These are phyloP conservation scores for Phytophthora boehmeriae DNA, from an alignment of 352 stramenopile genomes.

Conservation along the genomic window DNA sequence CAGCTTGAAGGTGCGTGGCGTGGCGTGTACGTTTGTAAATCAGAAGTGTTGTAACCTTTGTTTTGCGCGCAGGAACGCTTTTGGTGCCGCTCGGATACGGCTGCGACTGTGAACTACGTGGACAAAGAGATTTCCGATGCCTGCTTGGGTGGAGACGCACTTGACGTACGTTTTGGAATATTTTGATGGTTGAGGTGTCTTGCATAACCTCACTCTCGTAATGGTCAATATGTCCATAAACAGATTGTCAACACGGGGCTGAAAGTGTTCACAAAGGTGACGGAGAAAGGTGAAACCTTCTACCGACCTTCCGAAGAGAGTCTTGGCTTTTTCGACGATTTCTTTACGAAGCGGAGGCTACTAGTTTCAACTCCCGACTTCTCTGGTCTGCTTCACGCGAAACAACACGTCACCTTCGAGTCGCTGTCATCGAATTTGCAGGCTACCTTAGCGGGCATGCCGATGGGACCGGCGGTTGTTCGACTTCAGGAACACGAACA, in stretches of 20 bases:
- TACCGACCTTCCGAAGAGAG: constrained; percentile 90
- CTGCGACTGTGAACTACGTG: constrained; percentile 82
- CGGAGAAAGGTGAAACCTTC: constrained; percentile 64
- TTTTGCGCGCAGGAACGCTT: constrained; percentile 37
- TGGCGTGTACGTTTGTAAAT: background rate
- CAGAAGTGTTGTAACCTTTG: too few species aligned
- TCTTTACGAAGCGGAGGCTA: constrained; percentile 85
- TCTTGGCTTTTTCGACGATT: constrained; percentile 84
- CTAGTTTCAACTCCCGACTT: constrained; percentile 51
- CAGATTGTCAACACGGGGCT: constrained; percentile 94
- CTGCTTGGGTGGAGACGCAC: constrained; percentile 71
- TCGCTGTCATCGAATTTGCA: constrained; percentile 48
- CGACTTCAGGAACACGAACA: constrained; percentile 41
- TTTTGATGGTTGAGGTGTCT: background rate
- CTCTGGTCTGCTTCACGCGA: constrained; percentile 47
- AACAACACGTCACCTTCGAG: constrained; percentile 61
- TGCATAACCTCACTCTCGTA: background rate
- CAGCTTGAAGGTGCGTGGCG: constrained; percentile 45
- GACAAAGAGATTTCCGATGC: constrained; percentile 64
- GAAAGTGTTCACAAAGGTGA: constrained; percentile 88
- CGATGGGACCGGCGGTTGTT: constrained; percentile 66
- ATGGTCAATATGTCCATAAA: constrained; percentile 3
- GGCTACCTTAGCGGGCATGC: constrained; percentile 31
- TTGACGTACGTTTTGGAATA: constrained; percentile 58
- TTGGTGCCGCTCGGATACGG: constrained; percentile 81